Base-by-base conservation (phyloP, 352 stramenopile genomes). In the Phytopythium delawarense region DNA sequence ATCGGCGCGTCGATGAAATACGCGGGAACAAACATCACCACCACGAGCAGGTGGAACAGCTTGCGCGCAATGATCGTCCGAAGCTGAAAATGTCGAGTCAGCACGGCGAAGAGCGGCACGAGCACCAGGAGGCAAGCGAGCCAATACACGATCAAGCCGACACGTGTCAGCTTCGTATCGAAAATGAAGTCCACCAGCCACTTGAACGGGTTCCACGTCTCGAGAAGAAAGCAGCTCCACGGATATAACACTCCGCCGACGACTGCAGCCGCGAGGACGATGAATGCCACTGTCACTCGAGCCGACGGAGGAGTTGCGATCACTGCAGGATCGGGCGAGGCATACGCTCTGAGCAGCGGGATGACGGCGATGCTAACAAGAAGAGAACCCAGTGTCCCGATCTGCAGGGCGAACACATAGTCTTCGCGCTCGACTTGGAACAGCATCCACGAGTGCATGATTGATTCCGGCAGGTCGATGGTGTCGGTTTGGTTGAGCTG, bases 1-100 rank as follows among this genome's bases (percentile, higher is more conserved):
- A 92, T 89, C 23, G 80, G 52, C 4, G 70, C 51, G 18, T 88
- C 77, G 11, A 69, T 30, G 30, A 82, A 75, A 23, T 70, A 89
- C 55, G 81, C 81, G 13, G 86, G 84, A 4, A 89, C 72, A 45
- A 94, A 87, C 81, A 94, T 87, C 25, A 89, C 11, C 13, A 93
- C 86, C 12, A 87, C 79, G 11, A 92, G 78, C n/a, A 83, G 53
- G 63, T 94, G 86, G 59, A 92, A 94, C 5, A 93, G 69, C 65
- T 94, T 94, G 52, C 84, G 69, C 21, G 86, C 78, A 30, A 94
- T 71, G 61, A 94, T 94, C 34, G 84, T 81, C 18, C 74, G 78
- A 7, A 94, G 65, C 8, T 49, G 59, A 13, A 86, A 75, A 21
- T 32, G 62, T 1, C 62, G 55, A 4, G 70, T 71, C 20, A 88